Conservation (phyloP, 441 rosid genomes). For the Populus tomentosa region DNA sequence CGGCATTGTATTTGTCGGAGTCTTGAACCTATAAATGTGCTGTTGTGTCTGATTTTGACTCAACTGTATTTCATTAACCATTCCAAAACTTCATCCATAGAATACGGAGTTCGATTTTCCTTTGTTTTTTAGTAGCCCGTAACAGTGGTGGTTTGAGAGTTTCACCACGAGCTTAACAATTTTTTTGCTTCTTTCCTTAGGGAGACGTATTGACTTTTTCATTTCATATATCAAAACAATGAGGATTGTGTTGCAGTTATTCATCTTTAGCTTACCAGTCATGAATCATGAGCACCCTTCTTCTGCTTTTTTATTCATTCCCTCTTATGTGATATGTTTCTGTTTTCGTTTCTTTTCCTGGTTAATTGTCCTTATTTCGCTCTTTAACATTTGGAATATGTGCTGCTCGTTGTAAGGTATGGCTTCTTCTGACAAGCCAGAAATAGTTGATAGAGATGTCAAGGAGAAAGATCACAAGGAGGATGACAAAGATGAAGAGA, state of each 20-base stretch:
- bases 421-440: slow-evolving; percentile 76
- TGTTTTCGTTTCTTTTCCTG: not conserved
- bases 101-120: too few species aligned
- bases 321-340: not conserved
- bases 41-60: too few species aligned
- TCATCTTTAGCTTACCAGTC: not conserved
- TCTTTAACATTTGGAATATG: not conserved
- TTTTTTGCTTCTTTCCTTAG: not conserved
- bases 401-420: slow-evolving; percentile 31
- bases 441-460: slow-evolving; percentile 46
- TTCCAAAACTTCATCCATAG: too few species aligned
- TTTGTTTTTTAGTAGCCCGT: too few species aligned
- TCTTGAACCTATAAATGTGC: not conserved
- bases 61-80: too few species aligned
- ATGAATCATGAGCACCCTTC: not conserved
- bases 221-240: not conserved
- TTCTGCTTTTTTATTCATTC: not conserved
- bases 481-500: slow-evolving; percentile 50
- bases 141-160: too few species aligned
- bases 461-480: slow-evolving; percentile 40
- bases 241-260: not conserved
- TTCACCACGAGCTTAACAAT: not conserved
- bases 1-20: not conserved
- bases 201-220: not conserved
- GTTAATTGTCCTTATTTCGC: not conserved